Percentiles rank a stretch among this genome's conserved stretches.
Conservation (phyloP, 768 basidiomycete genomes). For the Lyophyllum decastes region DNA sequence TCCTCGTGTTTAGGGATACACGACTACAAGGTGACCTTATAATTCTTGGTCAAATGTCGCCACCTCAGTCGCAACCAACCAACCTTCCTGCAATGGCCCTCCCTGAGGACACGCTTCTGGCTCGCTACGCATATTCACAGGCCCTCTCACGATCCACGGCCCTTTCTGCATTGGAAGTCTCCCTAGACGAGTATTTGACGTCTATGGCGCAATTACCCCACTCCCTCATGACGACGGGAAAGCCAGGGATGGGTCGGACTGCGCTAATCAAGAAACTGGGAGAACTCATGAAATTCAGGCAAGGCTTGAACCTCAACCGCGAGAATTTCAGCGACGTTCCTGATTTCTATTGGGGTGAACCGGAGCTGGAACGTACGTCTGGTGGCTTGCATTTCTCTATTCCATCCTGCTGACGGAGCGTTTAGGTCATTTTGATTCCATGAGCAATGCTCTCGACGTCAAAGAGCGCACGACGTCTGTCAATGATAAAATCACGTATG, state of each 20-base stretch:
- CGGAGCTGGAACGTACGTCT: slow-evolving; percentile 76
- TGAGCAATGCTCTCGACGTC: slow-evolving; percentile 87
- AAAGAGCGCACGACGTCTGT: slow-evolving; percentile 76
- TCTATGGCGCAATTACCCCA: slow-evolving; percentile 82
- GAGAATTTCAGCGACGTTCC: slow-evolving; percentile 89
- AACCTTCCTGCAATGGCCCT: slow-evolving; percentile 55
- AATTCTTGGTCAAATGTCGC: slow-evolving; percentile 73
- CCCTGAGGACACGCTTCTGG: slow-evolving; percentile 73
- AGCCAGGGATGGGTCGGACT: slow-evolving; percentile 77
- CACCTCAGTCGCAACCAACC: slow-evolving; percentile 44
- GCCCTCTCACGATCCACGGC: slow-evolving; percentile 89
- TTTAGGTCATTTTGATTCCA: slow-evolving; percentile 80
- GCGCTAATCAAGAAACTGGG: slow-evolving; percentile 93
- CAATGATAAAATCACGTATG: slow-evolving; percentile 92
- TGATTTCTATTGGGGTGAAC: slow-evolving; percentile 95
- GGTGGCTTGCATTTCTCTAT: neutral
- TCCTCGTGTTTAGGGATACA: slow-evolving; percentile 56
- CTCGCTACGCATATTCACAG: slow-evolving; percentile 90
- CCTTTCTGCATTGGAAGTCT: slow-evolving; percentile 83
- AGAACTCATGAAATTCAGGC: slow-evolving; percentile 87
- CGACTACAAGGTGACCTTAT: slow-evolving; percentile 91
- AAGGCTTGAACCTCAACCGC: slow-evolving; percentile 86
- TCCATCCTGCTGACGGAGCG: neutral
- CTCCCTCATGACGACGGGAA: slow-evolving; percentile 74
- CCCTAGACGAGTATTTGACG: slow-evolving; percentile 80